Percentiles rank a stretch among this genome's conserved stretches.
Evolutionary conservation across 371 early-diverging fungal genomes (phyloP).

Genomic region (Saksenaea oblongispora): DNA sequence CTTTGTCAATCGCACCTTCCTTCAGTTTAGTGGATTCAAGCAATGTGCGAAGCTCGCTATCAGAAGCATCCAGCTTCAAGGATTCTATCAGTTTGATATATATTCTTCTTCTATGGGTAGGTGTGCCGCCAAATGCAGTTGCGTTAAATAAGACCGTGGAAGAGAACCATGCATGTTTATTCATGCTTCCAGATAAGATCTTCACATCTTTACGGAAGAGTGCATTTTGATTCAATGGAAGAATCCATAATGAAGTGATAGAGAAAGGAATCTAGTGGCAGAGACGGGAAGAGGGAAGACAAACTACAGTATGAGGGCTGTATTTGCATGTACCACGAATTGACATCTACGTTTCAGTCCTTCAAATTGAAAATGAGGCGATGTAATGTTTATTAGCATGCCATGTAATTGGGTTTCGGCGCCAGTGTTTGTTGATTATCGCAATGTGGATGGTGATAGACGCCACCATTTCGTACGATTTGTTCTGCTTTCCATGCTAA

Average conservation of each 20-base stretch:
- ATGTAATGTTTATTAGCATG: not conserved
- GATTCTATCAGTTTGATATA: slow-evolving; percentile 14
- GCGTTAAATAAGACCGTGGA: too few relatives aligned
- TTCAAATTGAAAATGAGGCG: too few relatives aligned
- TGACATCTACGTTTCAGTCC: too few relatives aligned
- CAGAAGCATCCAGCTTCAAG: slow-evolving; percentile 7
- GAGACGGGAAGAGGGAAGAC: slow-evolving; percentile 1
- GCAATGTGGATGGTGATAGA: too few relatives aligned
- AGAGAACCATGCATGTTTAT: not conserved
- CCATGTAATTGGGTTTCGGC: too few relatives aligned
- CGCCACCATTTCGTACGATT: too few relatives aligned
- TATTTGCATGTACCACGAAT: not conserved
- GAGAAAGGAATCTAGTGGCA: not conserved
- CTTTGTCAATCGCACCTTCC: slow-evolving; percentile 13
- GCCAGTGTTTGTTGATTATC: too few relatives aligned
- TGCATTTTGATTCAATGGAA: not conserved
- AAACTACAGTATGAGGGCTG: not conserved
- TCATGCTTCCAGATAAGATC: not conserved
- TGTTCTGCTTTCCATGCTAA: too few relatives aligned
- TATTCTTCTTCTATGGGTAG: slow-evolving; percentile 14
- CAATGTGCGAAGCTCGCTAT: slow-evolving; percentile 8
- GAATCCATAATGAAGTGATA: slow-evolving; percentile 2
- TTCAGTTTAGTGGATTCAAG: slow-evolving; percentile 9
- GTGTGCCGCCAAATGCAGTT: not conserved
- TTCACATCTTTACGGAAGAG: not conserved